These are phyloP conservation scores for Anthoceros angustus DNA, from an alignment of 225 moss, liverwort and hornwort genomes.

Conservation along the genomic window DNA sequence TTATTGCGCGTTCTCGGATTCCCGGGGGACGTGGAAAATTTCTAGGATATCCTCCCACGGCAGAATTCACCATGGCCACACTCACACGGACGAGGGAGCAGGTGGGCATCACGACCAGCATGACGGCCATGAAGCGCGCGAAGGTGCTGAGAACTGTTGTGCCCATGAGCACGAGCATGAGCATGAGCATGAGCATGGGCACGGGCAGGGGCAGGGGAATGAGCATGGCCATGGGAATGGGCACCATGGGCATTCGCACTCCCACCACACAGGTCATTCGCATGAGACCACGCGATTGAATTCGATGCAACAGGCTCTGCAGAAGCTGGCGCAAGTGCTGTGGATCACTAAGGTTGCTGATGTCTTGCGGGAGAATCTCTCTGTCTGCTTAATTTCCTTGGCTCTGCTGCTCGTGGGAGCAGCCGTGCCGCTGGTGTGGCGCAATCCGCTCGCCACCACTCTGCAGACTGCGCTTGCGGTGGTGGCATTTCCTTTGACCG, in stretches of 20 bases:
- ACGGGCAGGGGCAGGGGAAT: slow-evolving; percentile 15
- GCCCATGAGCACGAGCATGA: slow-evolving; percentile 13
- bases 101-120: slow-evolving; percentile 9
- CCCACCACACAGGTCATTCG: slow-evolving; percentile 25
- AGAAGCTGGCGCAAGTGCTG: slow-evolving; percentile 34
- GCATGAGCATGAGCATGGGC: slow-evolving; percentile 16
- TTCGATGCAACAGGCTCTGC: slow-evolving; percentile 39
- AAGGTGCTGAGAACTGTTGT: not conserved
- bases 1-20: too few relatives aligned
- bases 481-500: slow-evolving; percentile 80
- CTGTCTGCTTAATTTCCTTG: slow-evolving; percentile 45
- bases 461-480: slow-evolving; percentile 53
- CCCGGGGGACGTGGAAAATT: too few relatives aligned
- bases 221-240: slow-evolving; percentile 8
- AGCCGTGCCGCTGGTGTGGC: slow-evolving; percentile 42
- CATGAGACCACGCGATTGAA: slow-evolving; percentile 38
- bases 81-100: not conserved
- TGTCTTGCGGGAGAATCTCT: slow-evolving; percentile 61
- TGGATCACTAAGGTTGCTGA: slow-evolving; percentile 66
- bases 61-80: not conserved
- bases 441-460: slow-evolving; percentile 23
- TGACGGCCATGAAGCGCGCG: slow-evolving; percentile 13
- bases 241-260: slow-evolving; percentile 14
- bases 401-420: slow-evolving; percentile 63
- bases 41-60: not conserved